Evolutionary conservation across 2,329 filamentous ascomycete genomes (phyloP), one percentile per base, ranked within the genome.

Genomic region (Dothideomycetes sp.): DNA sequence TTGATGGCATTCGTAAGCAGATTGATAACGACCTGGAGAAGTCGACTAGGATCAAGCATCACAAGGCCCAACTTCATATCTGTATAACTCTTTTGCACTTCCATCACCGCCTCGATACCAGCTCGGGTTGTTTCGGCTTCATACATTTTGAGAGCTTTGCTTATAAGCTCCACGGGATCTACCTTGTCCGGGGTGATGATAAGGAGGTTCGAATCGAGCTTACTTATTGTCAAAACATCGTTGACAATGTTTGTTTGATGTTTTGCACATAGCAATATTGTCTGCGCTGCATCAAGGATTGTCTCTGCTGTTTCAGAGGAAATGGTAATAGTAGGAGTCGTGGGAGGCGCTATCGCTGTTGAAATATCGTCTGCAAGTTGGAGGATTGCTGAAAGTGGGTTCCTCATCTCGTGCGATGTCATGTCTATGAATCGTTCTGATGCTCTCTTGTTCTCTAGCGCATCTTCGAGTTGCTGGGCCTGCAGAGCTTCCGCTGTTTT

Each of bases 1-100:
- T 68, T 68, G 52, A 68, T 64, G 1, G 61, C 58, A 34, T 67
- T 67, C 5, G 64, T 66, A 12, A 67, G 53, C 1, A 68, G 52
- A 35, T 59, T 59, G 43, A 60, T 59, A 32, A 63, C 54, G 7
- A 68, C 60, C 33, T 68, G 65, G 1, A 65, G 57, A 5, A 68
- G 51, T 24, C 64, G 54, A 31, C 58, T 63, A 0, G 63, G 59
- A 43, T 68, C 65, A 0, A 68, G 47, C 14, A 60, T 52, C 3
- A 67, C 51, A 42, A 59, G 55, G 18, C 42, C 24, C 5, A 68
- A 52, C 2, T 44, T 45, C 4, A 66, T 46, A 4, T 57, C 47
- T 2, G 48, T 32, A 27, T 65, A 55, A 0, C 62, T 62, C 2
- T 49, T 45, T 24, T 66, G 61, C 2, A 61, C 47, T 9, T 47